A percentile compares a stretch with the other conserved stretches of the same genome.
Conservation (phyloP, 345 rosid species). For the Cardiospermum halicacabum region DNA sequence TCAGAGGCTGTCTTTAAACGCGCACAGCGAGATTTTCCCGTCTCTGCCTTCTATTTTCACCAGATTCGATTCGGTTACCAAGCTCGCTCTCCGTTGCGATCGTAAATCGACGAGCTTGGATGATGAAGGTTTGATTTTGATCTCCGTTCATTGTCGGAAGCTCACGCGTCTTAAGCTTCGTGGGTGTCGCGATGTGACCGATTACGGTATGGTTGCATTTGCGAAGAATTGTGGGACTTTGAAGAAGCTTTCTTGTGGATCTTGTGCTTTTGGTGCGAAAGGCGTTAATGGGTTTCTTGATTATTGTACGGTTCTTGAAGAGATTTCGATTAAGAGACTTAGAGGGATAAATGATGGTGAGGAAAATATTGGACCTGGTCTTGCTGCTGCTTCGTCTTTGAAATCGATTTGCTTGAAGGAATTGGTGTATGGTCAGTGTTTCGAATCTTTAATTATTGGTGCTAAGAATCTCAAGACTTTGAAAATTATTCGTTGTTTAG, state of each 20-base stretch:
- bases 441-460: conserved; percentile 49
- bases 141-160: conserved; percentile 56
- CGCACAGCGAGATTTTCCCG: conserved; percentile 43
- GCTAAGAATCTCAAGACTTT: conserved; percentile 48
- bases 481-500: conserved; percentile 72
- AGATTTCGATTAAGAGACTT: conserved; percentile 60
- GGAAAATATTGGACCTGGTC: conserved; percentile 34
- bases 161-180: conserved; percentile 88
- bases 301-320: conserved; percentile 53
- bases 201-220: conserved; percentile 57
- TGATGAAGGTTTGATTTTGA: conserved; percentile 54
- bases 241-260: conserved; percentile 71
- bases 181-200: conserved; percentile 81
- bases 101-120: conserved; percentile 53
- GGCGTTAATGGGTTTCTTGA: conserved; percentile 65
- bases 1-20: conserved; percentile 63
- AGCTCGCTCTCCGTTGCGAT: conserved; percentile 72
- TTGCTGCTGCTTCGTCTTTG: conserved; percentile 34
- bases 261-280: conserved; percentile 74
- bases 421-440: conserved; percentile 66
- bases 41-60: conserved; percentile 40
- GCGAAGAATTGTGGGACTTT: conserved; percentile 49
- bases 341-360: conserved; percentile 47
- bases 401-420: conserved; percentile 73
- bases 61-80: conserved; percentile 70